Conservation (phyloP, 1,139 yeast genomes). For the Hyphopichia wangnamkhiaoensis region DNA sequence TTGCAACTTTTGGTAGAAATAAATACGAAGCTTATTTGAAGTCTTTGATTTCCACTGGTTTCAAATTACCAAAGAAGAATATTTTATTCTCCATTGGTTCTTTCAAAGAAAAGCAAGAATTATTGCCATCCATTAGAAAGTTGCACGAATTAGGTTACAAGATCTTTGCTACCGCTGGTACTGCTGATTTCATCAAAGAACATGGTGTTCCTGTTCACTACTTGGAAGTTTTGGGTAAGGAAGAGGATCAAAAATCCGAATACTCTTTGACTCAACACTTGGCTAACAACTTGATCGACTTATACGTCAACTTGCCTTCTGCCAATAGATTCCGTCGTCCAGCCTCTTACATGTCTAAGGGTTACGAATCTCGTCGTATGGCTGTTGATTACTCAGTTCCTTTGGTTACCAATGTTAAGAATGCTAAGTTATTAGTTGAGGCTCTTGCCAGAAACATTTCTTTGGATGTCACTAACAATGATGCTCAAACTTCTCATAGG, state of each 20-base stretch:
- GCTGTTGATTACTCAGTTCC: constrained; percentile 99
- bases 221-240: constrained; percentile 79
- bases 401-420: constrained; percentile 93
- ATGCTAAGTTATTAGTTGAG: constrained; percentile 93
- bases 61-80: constrained; percentile 93
- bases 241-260: constrained; percentile 83
- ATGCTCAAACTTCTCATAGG: constrained; percentile 88
- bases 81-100: constrained; percentile 94
- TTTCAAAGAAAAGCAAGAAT: constrained; percentile 93
- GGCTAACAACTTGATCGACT: constrained; percentile 94
- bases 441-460: constrained; percentile 76
- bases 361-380: constrained; percentile 98
- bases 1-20: constrained; percentile 94
- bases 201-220: constrained; percentile 93
- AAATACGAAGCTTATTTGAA: constrained; percentile 97
- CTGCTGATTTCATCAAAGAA: constrained; percentile 96
- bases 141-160: constrained; percentile 83
- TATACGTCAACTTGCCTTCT: constrained; percentile 95
- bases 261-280: constrained; percentile 94
- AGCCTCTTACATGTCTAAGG: constrained; percentile 95
- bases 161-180: constrained; percentile 97
- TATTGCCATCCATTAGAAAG: constrained; percentile 83
- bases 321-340: constrained; percentile 98
- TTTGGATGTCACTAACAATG: constrained; percentile 73
- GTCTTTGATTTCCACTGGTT: constrained; percentile 92